phyloP scores from a whole-genome alignment of 2,329 filamentous ascomycete genomes.

The Cylindrodendrum hubeiense region DNA sequence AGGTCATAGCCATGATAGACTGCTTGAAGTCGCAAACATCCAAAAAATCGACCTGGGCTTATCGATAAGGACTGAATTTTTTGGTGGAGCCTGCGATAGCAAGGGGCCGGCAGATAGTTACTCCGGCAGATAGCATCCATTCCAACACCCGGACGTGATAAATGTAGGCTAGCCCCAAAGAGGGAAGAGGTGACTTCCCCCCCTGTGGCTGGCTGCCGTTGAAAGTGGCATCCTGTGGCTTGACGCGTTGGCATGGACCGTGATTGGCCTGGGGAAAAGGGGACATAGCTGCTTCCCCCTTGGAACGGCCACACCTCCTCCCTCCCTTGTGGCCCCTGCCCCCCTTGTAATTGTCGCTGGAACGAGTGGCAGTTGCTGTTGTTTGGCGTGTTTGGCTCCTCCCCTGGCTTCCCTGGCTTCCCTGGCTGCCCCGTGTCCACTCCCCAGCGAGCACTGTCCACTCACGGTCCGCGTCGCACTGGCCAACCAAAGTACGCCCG shows the following conservation, averaged over 20 bases:
- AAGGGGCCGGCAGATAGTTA: slow-evolving; percentile 50
- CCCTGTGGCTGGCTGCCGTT: slow-evolving; percentile 30
- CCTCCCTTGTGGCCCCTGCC: slow-evolving; percentile 14
- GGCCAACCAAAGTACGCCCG: slow-evolving; percentile 46
- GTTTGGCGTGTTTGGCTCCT: slow-evolving; percentile 37
- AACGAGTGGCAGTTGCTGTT: slow-evolving; percentile 18
- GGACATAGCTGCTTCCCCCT: slow-evolving; percentile 38
- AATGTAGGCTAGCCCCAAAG: slow-evolving; percentile 26
- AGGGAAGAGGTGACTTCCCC: slow-evolving; percentile 31
- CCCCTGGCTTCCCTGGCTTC: slow-evolving; percentile 38
- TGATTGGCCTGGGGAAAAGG: slow-evolving; percentile 35
- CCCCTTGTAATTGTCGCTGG: slow-evolving; percentile 16
- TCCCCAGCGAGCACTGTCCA: slow-evolving; percentile 40
- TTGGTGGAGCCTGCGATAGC: slow-evolving; percentile 31
- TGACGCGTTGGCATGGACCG: not conserved
- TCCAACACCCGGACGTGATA: slow-evolving; percentile 12
- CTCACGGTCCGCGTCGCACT: slow-evolving; percentile 43
- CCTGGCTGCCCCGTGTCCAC: slow-evolving; percentile 46
- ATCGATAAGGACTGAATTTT: slow-evolving; percentile 51
- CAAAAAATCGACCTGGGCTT: slow-evolving; percentile 51
- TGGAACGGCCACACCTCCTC: slow-evolving; percentile 31
- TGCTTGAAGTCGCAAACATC: slow-evolving; percentile 41
- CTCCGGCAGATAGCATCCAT: slow-evolving; percentile 41
- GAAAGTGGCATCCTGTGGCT: slow-evolving; percentile 31
- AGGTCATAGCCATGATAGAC: slow-evolving; percentile 54